Conservation (phyloP, 176 grass and related monocot genomes). For the Cymbopogon citratus region DNA sequence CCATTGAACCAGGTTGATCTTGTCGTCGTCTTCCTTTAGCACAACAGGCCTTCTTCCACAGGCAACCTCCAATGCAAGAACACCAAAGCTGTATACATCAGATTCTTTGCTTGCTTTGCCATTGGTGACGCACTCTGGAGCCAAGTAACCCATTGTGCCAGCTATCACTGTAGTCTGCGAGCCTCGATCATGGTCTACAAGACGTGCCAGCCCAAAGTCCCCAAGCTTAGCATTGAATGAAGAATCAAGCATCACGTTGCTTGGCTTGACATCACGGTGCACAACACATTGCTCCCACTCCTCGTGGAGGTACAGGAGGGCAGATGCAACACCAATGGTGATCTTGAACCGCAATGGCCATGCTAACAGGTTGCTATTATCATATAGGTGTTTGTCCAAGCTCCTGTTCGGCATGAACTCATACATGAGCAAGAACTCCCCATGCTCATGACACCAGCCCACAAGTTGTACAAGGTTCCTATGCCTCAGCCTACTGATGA, state of each 20-base stretch:
- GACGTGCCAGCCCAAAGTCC: slow-evolving; percentile 62
- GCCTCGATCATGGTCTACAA: slow-evolving; percentile 52
- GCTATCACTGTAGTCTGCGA: slow-evolving; percentile 59
- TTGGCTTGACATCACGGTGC: slow-evolving; percentile 60
- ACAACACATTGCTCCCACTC: slow-evolving; percentile 74
- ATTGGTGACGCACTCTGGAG: slow-evolving; percentile 47
- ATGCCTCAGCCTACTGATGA: slow-evolving; percentile 20
- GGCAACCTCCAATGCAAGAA: slow-evolving; percentile 63
- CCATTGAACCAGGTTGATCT: slow-evolving; percentile 48
- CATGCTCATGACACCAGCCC: slow-evolving; percentile 62
- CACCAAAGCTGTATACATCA: slow-evolving; percentile 61
- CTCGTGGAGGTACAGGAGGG: slow-evolving; percentile 62
- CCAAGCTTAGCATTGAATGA: slow-evolving; percentile 68
- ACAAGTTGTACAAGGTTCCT: slow-evolving; percentile 65
- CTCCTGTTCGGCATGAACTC: slow-evolving; percentile 77
- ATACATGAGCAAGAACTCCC: slow-evolving; percentile 40
- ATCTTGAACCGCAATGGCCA: slow-evolving; percentile 55
- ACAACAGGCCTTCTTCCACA: slow-evolving; percentile 49
- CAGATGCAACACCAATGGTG: slow-evolving; percentile 40
- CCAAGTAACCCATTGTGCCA: slow-evolving; percentile 72
- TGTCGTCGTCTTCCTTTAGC: slow-evolving; percentile 34
- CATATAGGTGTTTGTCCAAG: slow-evolving; percentile 55
- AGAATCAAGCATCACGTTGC: slow-evolving; percentile 73
- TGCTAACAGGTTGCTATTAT: slow-evolving; percentile 13
- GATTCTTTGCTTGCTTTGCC: slow-evolving; percentile 72